Percentiles rank a stretch among this genome's conserved stretches.
Conservation (phyloP, 768 basidiomycete species). For the Strobilomyces confusus region DNA sequence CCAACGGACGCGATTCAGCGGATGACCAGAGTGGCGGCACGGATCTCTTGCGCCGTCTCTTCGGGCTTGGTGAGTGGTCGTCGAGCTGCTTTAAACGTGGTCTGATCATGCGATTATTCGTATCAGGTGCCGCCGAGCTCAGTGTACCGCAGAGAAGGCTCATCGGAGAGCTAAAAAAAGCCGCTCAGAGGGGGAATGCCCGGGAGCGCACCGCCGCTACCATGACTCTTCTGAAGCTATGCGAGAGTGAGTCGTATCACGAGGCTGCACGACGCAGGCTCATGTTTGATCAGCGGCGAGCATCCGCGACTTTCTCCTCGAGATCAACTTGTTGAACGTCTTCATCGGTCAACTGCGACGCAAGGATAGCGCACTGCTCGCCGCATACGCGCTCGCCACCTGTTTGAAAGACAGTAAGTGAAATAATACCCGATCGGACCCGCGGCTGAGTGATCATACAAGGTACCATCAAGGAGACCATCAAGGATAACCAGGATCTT, state of each 20-base stretch:
- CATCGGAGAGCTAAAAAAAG: constrained; percentile 8
- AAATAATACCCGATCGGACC: background rate
- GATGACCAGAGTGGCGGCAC: background rate
- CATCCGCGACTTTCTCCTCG: constrained; percentile 9
- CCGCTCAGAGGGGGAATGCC: background rate
- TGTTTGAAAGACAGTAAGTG: constrained; percentile 18
- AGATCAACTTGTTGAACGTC: constrained; percentile 3
- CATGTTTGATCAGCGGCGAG: constrained; percentile 2
- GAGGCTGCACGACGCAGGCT: background rate
- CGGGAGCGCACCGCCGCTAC: constrained; percentile 24
- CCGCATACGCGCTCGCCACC: constrained; percentile 17
- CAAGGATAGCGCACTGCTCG: constrained; percentile 17
- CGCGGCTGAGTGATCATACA: background rate
- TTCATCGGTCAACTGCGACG: constrained; percentile 16
- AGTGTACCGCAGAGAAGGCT: constrained; percentile 2
- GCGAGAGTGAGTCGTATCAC: constrained; percentile 12
- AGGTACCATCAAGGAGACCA: constrained; percentile 14
- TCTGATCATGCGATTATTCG: background rate
- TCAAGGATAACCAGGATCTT: constrained; percentile 8
- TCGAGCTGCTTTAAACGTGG: background rate
- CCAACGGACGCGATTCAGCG: background rate
- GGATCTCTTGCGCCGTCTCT: constrained; percentile 9
- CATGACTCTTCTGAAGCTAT: constrained; percentile 19
- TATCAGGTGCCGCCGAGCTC: constrained; percentile 7
- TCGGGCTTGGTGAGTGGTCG: constrained; percentile 16